Evolutionary conservation across 192 early-diverging fungal species (phyloP).

Genomic region (Martensiomyces pterosporus): DNA sequence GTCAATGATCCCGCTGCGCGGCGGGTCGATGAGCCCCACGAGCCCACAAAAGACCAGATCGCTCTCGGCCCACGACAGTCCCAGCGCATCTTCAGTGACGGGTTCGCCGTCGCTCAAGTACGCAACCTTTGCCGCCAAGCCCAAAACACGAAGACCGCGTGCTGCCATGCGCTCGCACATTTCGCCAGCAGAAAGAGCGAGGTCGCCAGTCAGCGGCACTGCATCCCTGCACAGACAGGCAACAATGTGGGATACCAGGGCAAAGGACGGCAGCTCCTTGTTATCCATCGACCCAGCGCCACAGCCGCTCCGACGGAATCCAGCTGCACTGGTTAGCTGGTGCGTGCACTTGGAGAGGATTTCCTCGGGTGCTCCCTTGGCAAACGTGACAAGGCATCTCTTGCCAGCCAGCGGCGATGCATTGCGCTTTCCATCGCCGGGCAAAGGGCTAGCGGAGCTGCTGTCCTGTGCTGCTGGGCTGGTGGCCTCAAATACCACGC

Average conservation of each 20-base stretch:
- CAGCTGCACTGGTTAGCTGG: slow-evolving; percentile 19
- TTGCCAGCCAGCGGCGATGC: background rate
- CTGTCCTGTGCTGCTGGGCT: background rate
- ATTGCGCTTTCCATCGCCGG: too few species aligned
- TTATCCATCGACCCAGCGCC: too few species aligned
- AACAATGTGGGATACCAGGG: slow-evolving; percentile 14
- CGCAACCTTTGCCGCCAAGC: slow-evolving; percentile 68
- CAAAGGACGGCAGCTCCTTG: slow-evolving; percentile 2
- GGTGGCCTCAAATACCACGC: slow-evolving; percentile 61
- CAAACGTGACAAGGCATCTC: slow-evolving; percentile 58
- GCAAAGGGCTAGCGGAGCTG: too few species aligned
- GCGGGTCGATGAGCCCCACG: slow-evolving; percentile 92
- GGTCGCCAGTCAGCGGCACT: slow-evolving; percentile 25
- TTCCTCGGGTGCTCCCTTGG: slow-evolving; percentile 92
- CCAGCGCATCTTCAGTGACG: slow-evolving; percentile 24
- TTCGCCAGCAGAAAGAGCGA: slow-evolving; percentile 22
- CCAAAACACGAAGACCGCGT: slow-evolving; percentile 84
- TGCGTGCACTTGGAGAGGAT: slow-evolving; percentile 59
- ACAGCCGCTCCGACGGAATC: slow-evolving; percentile 18
- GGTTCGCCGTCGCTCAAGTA: slow-evolving; percentile 55
- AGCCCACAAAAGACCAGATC: slow-evolving; percentile 85
- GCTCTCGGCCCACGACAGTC: slow-evolving; percentile 55
- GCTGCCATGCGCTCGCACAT: slow-evolving; percentile 68
- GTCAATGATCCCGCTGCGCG: slow-evolving; percentile 76
- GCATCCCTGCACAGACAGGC: slow-evolving; percentile 22